Conservation (phyloP, 179 eudicot species). For the Kewa caespitosa region DNA sequence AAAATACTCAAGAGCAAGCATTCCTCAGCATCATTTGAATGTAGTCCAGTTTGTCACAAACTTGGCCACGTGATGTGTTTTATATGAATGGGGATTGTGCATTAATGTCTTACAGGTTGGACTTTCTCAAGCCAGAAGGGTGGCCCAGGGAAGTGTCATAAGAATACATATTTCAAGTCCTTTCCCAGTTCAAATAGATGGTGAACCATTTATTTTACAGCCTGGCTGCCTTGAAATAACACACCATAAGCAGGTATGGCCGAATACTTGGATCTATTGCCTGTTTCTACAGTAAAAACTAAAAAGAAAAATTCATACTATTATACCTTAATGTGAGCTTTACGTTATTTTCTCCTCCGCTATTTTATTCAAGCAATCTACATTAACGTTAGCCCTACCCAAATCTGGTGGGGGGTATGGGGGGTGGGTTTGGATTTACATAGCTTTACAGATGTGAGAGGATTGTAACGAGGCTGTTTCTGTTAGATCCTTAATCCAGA, state of each 20-base stretch:
- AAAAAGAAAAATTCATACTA: too few relatives aligned
- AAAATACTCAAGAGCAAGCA: background rate
- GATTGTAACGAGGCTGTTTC: too few relatives aligned
- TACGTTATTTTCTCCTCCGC: too few relatives aligned
- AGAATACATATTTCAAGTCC: slow-evolving; percentile 67
- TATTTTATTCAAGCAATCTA: too few relatives aligned
- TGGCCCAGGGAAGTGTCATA: slow-evolving; percentile 72
- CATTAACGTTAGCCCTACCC: too few relatives aligned
- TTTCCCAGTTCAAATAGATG: slow-evolving; percentile 88
- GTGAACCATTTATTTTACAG: slow-evolving; percentile 82
- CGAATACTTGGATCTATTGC: background rate
- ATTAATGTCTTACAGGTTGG: slow-evolving; percentile 55
- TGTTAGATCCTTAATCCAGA: too few relatives aligned
- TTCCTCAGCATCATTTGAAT: background rate
- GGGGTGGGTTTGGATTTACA: too few relatives aligned
- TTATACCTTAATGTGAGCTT: too few relatives aligned
- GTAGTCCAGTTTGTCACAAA: background rate
- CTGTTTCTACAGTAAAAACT: too few relatives aligned
- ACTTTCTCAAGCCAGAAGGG: slow-evolving; percentile 87
- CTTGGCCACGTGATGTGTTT: slow-evolving; percentile 10
- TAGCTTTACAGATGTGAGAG: too few relatives aligned
- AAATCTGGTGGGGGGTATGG: too few relatives aligned
- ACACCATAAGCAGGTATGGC: slow-evolving; percentile 78
- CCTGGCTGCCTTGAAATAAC: slow-evolving; percentile 81
- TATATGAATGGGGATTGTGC: background rate